Conservation (phyloP, 805 yeast species). For the Maudiozyma serrabonitensis region DNA sequence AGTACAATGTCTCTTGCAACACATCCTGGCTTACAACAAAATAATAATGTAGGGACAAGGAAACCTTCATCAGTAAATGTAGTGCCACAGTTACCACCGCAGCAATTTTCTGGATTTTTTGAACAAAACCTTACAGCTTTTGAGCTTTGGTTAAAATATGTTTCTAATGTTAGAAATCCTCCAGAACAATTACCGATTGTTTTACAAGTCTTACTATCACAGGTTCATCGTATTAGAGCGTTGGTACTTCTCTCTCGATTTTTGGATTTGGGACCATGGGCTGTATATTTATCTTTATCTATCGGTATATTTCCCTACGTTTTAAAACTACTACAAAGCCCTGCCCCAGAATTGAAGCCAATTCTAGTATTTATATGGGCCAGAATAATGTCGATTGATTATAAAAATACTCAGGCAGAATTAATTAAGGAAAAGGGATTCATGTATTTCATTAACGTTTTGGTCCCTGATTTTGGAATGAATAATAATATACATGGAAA, state of each 20-base stretch:
- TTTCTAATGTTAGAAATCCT: conserved; percentile 71
- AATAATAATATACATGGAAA: conserved; percentile 3
- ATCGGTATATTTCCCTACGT: conserved; percentile 96
- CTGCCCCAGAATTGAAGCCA: conserved; percentile 91
- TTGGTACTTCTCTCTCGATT: conserved; percentile 74
- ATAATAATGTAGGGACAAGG: conserved; percentile 2
- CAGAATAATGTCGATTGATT: conserved; percentile 91
- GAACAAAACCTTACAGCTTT: conserved; percentile 95
- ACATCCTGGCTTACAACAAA: conserved; percentile 15
- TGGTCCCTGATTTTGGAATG: conserved; percentile 38
- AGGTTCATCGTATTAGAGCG: conserved; percentile 88
- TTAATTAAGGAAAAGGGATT: conserved; percentile 85
- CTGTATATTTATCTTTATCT: conserved; percentile 83
- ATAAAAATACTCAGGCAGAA: conserved; percentile 82
- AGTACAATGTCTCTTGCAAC: conserved; percentile 31
- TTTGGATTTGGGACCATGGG: conserved; percentile 95
- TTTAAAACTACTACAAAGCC: conserved; percentile 78
- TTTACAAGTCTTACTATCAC: conserved; percentile 83
- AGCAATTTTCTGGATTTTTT: conserved; percentile 87
- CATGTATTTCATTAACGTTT: conserved; percentile 73
- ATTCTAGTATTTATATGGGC: conserved; percentile 97
- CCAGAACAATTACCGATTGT: conserved; percentile 95
- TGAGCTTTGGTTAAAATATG: conserved; percentile 91
- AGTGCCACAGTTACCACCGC: conserved; percentile 29
- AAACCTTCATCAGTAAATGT: conserved; percentile 6